phyloP scores from a whole-genome alignment of 805 yeast species.

The Sugiyamaella boreocaroliniensis region DNA sequence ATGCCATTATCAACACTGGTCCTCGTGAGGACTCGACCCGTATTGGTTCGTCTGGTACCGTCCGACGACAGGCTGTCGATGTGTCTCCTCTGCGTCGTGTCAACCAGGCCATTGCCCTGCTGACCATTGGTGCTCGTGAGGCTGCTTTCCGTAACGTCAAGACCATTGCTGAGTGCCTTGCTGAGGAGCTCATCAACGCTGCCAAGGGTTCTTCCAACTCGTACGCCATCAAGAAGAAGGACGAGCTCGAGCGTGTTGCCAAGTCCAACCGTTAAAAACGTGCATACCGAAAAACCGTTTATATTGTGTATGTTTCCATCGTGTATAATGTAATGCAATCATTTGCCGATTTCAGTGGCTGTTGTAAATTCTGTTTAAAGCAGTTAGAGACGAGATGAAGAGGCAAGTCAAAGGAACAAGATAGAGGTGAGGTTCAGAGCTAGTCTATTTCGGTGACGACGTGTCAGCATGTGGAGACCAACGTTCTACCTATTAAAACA shows the following conservation, averaged over 20 bases:
- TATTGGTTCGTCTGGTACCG: constrained; percentile 99
- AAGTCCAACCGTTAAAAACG: constrained; percentile 93
- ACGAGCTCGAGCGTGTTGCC: constrained; percentile 99
- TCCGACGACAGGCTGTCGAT: constrained; percentile 99
- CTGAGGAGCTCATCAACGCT: constrained; percentile 99
- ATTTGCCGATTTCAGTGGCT: neutral
- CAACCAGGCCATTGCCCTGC: constrained; percentile 96
- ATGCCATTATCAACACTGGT: constrained; percentile 99
- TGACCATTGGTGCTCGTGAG: constrained; percentile 99
- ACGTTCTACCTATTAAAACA: too few relatives aligned
- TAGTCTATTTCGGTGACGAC: too few relatives aligned
- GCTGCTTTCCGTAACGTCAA: constrained; percentile 99
- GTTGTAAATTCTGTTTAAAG: too few relatives aligned
- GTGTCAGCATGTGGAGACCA: too few relatives aligned
- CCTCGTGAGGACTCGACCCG: constrained; percentile 99
- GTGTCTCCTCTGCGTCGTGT: constrained; percentile 99
- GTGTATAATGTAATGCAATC: constrained; percentile 3
- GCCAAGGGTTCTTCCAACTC: constrained; percentile 99
- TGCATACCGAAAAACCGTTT: constrained; percentile 6
- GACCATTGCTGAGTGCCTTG: constrained; percentile 99
- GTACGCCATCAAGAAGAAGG: constrained; percentile 99
- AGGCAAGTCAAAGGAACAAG: too few relatives aligned
- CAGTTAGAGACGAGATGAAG: too few relatives aligned
- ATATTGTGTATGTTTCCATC: neutral
- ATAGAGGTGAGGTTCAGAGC: too few relatives aligned